phyloP scores from a whole-genome alignment of 768 basidiomycete genomes.

The Hirschioporus abietinus region DNA sequence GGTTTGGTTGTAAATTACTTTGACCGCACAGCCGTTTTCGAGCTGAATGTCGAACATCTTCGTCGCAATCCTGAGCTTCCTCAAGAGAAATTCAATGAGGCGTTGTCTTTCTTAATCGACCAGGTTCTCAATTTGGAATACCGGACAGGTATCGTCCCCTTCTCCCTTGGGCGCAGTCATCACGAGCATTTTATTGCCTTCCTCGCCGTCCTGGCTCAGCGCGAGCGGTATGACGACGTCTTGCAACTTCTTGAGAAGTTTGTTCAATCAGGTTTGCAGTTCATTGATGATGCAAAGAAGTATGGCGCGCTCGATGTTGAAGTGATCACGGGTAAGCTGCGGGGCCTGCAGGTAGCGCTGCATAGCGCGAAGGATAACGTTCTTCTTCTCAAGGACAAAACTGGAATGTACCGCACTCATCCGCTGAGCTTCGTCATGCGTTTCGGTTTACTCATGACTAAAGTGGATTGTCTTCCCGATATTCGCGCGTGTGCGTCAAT shows the following conservation, averaged over 20 bases:
- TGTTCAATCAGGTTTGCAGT: not conserved
- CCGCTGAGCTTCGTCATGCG: not conserved
- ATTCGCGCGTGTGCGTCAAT: not conserved
- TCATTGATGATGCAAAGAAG: not conserved
- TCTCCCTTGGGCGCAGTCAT: not conserved
- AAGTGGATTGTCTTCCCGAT: not conserved
- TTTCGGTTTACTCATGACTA: not conserved
- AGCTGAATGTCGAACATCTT: constrained; percentile 34
- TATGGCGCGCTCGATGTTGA: not conserved
- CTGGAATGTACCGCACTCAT: constrained; percentile 12
- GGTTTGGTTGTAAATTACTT: constrained; percentile 27
- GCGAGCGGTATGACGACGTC: not conserved
- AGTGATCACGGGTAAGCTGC: not conserved
- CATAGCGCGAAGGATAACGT: not conserved
- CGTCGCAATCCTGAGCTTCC: constrained; percentile 14
- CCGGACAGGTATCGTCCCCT: not conserved
- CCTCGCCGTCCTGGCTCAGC: not conserved
- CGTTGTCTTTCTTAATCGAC: constrained; percentile 25
- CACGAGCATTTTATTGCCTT: not conserved
- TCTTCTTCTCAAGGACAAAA: constrained; percentile 7
- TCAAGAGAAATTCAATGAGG: constrained; percentile 10
- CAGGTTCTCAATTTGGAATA: constrained; percentile 11
- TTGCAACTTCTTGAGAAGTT: not conserved
- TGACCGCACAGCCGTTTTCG: constrained; percentile 40
- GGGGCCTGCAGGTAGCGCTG: not conserved